Evolutionary conservation across 805 yeast genomes (phyloP).

Genomic region (Candida adriatica): DNA sequence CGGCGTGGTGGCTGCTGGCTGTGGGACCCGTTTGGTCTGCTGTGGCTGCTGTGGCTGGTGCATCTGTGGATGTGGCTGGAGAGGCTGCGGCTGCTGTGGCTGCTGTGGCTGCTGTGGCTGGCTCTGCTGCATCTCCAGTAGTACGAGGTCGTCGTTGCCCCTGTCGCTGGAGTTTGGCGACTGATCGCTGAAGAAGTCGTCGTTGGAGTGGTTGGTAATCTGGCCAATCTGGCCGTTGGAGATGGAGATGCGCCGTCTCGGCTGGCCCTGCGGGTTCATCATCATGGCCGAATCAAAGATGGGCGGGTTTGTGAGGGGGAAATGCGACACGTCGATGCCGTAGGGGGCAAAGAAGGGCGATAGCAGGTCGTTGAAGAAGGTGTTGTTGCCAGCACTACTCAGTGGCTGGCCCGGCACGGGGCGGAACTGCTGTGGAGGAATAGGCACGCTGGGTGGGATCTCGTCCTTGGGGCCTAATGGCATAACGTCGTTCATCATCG

Average conservation of each 20-base stretch:
- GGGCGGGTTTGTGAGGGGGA: slow-evolving; percentile 40
- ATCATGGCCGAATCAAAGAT: slow-evolving; percentile 38
- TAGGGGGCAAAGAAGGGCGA: slow-evolving; percentile 37
- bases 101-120: slow-evolving; percentile 4
- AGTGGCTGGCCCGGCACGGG: background rate
- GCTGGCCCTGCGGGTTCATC: slow-evolving; percentile 26
- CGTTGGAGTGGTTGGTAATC: slow-evolving; percentile 37
- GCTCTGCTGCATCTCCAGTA: slow-evolving; percentile 1
- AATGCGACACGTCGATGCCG: slow-evolving; percentile 36
- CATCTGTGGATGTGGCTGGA: slow-evolving; percentile 5
- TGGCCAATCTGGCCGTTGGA: slow-evolving; percentile 85
- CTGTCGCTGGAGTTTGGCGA: slow-evolving; percentile 5
- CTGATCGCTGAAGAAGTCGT: slow-evolving; percentile 22
- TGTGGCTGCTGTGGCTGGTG: slow-evolving; percentile 6
- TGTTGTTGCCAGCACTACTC: slow-evolving; percentile 7
- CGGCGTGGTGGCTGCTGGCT: slow-evolving; percentile 6
- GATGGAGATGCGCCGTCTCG: slow-evolving; percentile 65
- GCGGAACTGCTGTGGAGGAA: background rate
- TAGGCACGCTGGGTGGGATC: no score
- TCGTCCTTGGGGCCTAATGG: no score
- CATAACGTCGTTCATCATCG: no score
- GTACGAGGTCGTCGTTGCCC: slow-evolving; percentile 6
- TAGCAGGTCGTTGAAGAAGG: slow-evolving; percentile 27
- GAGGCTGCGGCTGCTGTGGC: slow-evolving; percentile 6
- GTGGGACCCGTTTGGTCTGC: slow-evolving; percentile 1